phyloP scores from a whole-genome alignment of 805 yeast genomes.

The Yarrowia deformans region DNA sequence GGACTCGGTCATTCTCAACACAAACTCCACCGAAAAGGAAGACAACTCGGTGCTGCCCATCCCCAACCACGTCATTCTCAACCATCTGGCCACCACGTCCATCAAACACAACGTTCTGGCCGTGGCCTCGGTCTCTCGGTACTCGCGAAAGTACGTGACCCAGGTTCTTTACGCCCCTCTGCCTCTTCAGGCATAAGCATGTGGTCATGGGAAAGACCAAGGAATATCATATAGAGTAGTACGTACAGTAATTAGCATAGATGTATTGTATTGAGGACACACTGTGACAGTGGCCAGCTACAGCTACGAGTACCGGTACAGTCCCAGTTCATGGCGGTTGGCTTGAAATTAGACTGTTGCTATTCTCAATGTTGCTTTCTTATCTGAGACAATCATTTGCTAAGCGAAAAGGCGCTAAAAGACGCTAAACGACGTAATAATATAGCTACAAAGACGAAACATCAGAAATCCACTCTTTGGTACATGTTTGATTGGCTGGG shows the following conservation, averaged over 20 bases:
- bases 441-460: not conserved
- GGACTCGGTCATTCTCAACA: constrained; percentile 88
- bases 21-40: constrained; percentile 75
- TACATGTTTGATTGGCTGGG: too few relatives aligned
- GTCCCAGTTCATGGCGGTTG: too few relatives aligned
- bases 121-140: constrained; percentile 88
- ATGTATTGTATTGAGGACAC: not conserved
- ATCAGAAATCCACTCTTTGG: not conserved
- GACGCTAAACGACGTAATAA: not conserved
- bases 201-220: not conserved
- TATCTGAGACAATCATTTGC: too few relatives aligned
- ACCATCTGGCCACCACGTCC: constrained; percentile 92
- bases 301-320: too few relatives aligned
- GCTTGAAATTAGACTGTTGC: too few relatives aligned
- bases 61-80: constrained; percentile 92
- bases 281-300: too few relatives aligned
- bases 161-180: constrained; percentile 91
- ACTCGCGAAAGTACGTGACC: constrained; percentile 88
- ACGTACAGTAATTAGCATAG: constrained; percentile 30
- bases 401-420: too few relatives aligned
- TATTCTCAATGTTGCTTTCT: too few relatives aligned
- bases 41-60: constrained; percentile 87
- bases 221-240: not conserved
- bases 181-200: constrained; percentile 50
- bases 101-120: constrained; percentile 93